phyloP scores from a whole-genome alignment of 2,329 filamentous ascomycete species.

The Ophiosphaerella narmari region DNA sequence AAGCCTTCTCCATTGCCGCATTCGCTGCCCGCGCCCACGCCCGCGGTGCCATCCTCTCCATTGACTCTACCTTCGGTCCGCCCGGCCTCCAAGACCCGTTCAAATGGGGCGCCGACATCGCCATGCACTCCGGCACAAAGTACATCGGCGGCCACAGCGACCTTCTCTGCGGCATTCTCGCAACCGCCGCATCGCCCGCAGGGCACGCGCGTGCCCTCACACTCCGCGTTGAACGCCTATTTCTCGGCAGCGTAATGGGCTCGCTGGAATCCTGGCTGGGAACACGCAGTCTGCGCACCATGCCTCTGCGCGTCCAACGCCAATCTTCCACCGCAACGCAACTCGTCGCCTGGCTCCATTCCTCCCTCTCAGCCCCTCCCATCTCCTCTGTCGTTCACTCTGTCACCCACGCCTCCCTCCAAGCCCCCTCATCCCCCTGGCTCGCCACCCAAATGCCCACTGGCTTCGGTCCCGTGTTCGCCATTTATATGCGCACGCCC shows the following conservation, averaged over 20 bases:
- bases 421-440: constrained; percentile 69
- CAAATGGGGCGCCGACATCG: constrained; percentile 75
- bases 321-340: constrained; percentile 73
- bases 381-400: constrained; percentile 62
- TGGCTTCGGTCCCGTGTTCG: constrained; percentile 88
- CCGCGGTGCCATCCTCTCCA: constrained; percentile 74
- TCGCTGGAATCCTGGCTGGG: constrained; percentile 92
- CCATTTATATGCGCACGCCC: constrained; percentile 65
- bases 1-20: constrained; percentile 71
- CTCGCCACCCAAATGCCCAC: constrained; percentile 85
- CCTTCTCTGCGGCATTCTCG: constrained; percentile 84
- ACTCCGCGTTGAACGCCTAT: constrained; percentile 71
- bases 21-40: constrained; percentile 75
- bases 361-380: constrained; percentile 48
- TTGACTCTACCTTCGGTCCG: constrained; percentile 92
- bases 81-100: constrained; percentile 90
- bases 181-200: constrained; percentile 55
- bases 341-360: constrained; percentile 74
- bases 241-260: constrained; percentile 83
- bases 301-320: constrained; percentile 79
- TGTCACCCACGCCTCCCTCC: constrained; percentile 79
- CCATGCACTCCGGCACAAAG: constrained; percentile 95
- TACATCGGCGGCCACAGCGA: constrained; percentile 96
- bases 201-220: constrained; percentile 45
- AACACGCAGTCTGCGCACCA: constrained; percentile 79